phyloP scores from a whole-genome alignment of 1,284 basidiomycete species.

The Paramarasmius palmivorus region DNA sequence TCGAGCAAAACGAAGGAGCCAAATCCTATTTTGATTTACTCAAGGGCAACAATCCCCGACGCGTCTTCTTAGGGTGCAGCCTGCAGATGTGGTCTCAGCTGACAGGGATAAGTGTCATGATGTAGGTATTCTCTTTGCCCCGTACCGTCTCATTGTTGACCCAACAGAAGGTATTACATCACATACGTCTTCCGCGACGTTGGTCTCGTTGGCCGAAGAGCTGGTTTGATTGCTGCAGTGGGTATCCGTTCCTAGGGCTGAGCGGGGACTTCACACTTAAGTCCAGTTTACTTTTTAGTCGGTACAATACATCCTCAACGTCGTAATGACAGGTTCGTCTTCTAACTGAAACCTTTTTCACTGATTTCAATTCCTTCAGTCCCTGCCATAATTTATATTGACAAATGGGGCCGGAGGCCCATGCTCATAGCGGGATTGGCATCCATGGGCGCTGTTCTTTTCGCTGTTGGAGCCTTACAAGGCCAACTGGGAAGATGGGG shows the following conservation, averaged over 20 bases:
- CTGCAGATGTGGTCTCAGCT: constrained; percentile 71
- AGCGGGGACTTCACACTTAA: neutral
- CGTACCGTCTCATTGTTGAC: neutral
- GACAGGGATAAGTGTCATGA: constrained; percentile 70
- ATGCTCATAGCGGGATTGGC: constrained; percentile 67
- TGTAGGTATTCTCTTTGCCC: constrained; percentile 38
- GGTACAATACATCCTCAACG: constrained; percentile 79
- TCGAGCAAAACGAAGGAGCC: constrained; percentile 73
- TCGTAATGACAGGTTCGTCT: constrained; percentile 46
- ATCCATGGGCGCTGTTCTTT: constrained; percentile 75
- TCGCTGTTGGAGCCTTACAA: constrained; percentile 78
- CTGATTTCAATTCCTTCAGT: constrained; percentile 25
- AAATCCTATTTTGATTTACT: constrained; percentile 76
- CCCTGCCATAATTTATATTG: constrained; percentile 77
- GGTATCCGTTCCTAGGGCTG: neutral
- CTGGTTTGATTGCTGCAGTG: constrained; percentile 66
- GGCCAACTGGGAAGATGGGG: constrained; percentile 68
- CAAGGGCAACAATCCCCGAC: constrained; percentile 54
- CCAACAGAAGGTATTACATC: constrained; percentile 61
- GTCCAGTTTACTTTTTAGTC: too few relatives aligned
- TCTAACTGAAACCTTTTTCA: too few relatives aligned
- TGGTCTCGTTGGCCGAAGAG: constrained; percentile 68
- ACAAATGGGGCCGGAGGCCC: constrained; percentile 78
- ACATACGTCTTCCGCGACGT: constrained; percentile 78
- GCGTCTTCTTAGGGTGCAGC: constrained; percentile 56